These are phyloP conservation scores for Pezicula rhizophila DNA, from an alignment of 2,329 filamentous ascomycete species.

Conservation along the genomic window DNA sequence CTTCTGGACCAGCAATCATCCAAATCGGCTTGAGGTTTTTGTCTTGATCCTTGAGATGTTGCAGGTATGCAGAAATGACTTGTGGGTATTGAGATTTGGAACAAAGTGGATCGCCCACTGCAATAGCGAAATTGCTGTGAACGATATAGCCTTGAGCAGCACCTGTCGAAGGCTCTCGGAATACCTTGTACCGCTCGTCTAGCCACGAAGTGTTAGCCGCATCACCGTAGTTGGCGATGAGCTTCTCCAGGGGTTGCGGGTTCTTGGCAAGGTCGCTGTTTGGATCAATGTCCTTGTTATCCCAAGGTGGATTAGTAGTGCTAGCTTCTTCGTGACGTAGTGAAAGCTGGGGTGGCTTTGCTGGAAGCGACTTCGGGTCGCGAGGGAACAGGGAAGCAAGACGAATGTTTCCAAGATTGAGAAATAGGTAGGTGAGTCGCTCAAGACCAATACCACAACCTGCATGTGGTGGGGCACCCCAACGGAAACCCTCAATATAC, in stretches of 20 bases:
- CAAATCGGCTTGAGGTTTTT: slow-evolving; percentile 76
- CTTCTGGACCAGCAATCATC: slow-evolving; percentile 75
- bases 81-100: slow-evolving; percentile 69
- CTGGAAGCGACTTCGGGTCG: slow-evolving; percentile 80
- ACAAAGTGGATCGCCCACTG: slow-evolving; percentile 83
- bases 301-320: slow-evolving; percentile 66
- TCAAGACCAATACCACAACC: slow-evolving; percentile 88
- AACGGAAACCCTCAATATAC: slow-evolving; percentile 83
- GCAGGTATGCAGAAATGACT: slow-evolving; percentile 68
- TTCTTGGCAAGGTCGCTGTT: slow-evolving; percentile 42
- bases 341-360: slow-evolving; percentile 51
- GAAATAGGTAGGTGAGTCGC: slow-evolving; percentile 77
- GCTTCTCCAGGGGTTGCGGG: slow-evolving; percentile 71
- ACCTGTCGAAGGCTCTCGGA: slow-evolving; percentile 73
- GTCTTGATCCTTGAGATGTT: slow-evolving; percentile 63
- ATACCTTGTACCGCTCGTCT: slow-evolving; percentile 81
- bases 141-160: slow-evolving; percentile 81
- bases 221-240: slow-evolving; percentile 93
- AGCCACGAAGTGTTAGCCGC: slow-evolving; percentile 92
- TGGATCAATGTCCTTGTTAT: slow-evolving; percentile 33
- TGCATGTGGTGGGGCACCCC: slow-evolving; percentile 82
- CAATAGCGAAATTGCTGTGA: slow-evolving; percentile 71
- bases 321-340: slow-evolving; percentile 86
- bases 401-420: slow-evolving; percentile 83
- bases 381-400: slow-evolving; percentile 82